These are phyloP conservation scores for Neonectria magnoliae DNA, from an alignment of 2,329 filamentous ascomycete species.

Conservation along the genomic window DNA sequence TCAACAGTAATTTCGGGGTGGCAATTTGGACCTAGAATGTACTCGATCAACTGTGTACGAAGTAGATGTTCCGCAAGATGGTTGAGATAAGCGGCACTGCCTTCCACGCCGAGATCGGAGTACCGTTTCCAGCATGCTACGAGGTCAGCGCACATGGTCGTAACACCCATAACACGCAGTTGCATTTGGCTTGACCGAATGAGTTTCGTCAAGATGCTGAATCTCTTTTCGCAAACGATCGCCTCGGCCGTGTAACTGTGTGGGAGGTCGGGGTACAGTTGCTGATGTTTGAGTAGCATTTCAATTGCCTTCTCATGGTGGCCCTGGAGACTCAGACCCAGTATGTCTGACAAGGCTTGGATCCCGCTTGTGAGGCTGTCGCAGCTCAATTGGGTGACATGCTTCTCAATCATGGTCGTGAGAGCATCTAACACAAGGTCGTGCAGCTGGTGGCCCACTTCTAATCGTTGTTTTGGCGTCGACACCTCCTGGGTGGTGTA, in stretches of 20 bases:
- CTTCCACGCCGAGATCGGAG: conserved; percentile 57
- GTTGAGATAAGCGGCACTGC: conserved; percentile 62
- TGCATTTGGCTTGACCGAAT: conserved; percentile 91
- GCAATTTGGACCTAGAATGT: conserved; percentile 89
- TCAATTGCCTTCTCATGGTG: conserved; percentile 49
- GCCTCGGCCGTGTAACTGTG: conserved; percentile 57
- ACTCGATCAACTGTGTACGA: conserved; percentile 78
- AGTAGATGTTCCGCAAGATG: conserved; percentile 77
- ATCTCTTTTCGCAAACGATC: conserved; percentile 73
- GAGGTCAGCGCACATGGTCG: conserved; percentile 77
- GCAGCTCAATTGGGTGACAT: conserved; percentile 60
- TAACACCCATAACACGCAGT: conserved; percentile 81
- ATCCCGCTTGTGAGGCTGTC: conserved; percentile 56
- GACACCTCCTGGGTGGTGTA: conserved; percentile 29
- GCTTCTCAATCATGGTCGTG: conserved; percentile 62
- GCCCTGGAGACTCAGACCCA: conserved; percentile 53
- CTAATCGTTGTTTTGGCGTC: conserved; percentile 48
- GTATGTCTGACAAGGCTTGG: conserved; percentile 55
- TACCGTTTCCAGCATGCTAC: conserved; percentile 71
- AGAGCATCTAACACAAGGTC: conserved; percentile 54
- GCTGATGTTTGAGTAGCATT: conserved; percentile 38
- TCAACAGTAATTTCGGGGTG: conserved; percentile 89
- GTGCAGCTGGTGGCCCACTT: conserved; percentile 56
- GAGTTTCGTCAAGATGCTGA: conserved; percentile 74
- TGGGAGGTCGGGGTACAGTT: conserved; percentile 50